Evolutionary conservation across 768 basidiomycete genomes (phyloP).

Genomic region (Tricholoma bakamatsutake): DNA sequence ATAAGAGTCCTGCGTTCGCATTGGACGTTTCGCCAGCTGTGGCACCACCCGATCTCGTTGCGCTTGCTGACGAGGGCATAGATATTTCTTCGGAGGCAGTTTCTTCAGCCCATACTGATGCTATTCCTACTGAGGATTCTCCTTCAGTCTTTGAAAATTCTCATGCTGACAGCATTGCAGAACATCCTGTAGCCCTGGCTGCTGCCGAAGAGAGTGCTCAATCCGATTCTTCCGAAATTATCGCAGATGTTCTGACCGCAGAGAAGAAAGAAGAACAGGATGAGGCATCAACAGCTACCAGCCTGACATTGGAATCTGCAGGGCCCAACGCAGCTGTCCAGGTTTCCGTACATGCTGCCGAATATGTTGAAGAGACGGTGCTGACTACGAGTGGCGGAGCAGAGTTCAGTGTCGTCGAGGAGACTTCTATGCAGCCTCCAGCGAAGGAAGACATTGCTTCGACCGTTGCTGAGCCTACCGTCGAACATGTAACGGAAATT

Average conservation of each 20-base stretch:
- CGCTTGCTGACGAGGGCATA: background rate
- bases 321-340: background rate
- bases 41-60: background rate
- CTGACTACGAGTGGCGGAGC: background rate
- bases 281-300: background rate
- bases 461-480: background rate
- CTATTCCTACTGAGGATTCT: background rate
- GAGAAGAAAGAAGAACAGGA: background rate
- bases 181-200: background rate
- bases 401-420: background rate
- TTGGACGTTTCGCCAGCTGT: background rate
- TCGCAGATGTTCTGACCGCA: background rate
- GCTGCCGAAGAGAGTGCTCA: background rate
- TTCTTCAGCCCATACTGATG: background rate
- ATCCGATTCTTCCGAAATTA: background rate
- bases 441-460: background rate
- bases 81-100: background rate
- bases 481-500: background rate
- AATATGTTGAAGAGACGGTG: background rate
- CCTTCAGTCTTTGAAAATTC: background rate
- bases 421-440: background rate
- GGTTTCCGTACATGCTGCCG: background rate
- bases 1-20: background rate
- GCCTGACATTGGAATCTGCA: background rate
- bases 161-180: background rate